A percentile compares a stretch with the other conserved stretches of the same genome.
Conservation (phyloP, 371 early-diverging fungal species). For the Mucor lusitanicus region DNA sequence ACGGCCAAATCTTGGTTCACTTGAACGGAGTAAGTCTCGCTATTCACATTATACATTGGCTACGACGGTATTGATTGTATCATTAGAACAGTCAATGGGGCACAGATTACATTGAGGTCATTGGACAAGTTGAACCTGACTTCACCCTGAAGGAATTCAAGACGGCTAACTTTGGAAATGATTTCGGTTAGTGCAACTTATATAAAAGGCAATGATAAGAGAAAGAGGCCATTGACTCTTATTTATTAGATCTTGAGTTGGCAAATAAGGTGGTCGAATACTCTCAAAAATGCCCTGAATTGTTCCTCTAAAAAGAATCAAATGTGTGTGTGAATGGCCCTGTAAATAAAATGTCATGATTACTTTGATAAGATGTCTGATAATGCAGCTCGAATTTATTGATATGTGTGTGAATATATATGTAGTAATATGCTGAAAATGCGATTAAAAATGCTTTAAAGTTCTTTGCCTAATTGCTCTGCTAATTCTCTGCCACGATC, state of each 20-base stretch:
- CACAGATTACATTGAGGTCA: slow-evolving; percentile 44
- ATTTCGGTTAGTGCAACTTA: slow-evolving; percentile 26
- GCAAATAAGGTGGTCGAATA: slow-evolving; percentile 49
- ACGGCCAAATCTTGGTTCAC: slow-evolving; percentile 50
- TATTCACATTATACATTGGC: not conserved
- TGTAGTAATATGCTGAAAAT: not conserved
- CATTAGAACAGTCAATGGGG: slow-evolving; percentile 47
- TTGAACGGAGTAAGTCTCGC: slow-evolving; percentile 49
- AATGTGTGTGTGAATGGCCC: not conserved
- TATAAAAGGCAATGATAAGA: not conserved
- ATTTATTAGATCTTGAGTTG: slow-evolving; percentile 36
- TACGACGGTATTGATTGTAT: not conserved
- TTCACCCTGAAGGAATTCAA: slow-evolving; percentile 45
- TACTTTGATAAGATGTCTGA: not conserved
- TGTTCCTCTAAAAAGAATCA: slow-evolving; percentile 33
- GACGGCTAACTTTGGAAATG: slow-evolving; percentile 40
- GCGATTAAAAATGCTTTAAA: not conserved
- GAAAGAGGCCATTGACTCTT: not conserved
- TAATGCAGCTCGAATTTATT: not conserved
- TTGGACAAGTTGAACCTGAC: slow-evolving; percentile 45
- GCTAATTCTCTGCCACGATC: slow-evolving; percentile 73
- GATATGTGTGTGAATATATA: not conserved
- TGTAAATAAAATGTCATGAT: not conserved
- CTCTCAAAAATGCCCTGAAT: slow-evolving; percentile 40
- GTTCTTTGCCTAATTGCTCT: slow-evolving; percentile 61